Base-by-base conservation (phyloP, 2,329 filamentous ascomycete genomes). In the Penicillium sp. region DNA sequence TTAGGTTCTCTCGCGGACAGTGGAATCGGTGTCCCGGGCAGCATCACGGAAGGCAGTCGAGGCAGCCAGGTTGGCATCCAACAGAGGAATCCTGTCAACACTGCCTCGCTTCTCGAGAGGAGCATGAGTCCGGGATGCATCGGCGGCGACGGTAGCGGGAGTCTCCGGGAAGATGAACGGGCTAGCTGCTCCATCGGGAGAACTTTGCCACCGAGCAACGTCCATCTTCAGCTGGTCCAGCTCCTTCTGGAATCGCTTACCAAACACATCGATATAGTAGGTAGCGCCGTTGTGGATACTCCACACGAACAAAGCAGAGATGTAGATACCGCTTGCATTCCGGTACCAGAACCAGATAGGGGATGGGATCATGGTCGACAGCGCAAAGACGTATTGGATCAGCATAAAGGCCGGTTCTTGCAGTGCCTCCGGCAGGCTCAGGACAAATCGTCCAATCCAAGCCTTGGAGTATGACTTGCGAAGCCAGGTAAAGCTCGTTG, bases 211-310 rank as follows among this genome's bases (percentile, higher is more conserved):
- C 72, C 91, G 93, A 46, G 88, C 84, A 9, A 99, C 92, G 70
- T 99, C 95, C 54, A 86, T 86, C 76, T 90, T 93, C 78, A 99
- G 84, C 52, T 88, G 84, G 72, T 99, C 93, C 13, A 99, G 82
- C 74, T 99, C 95, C 71, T 93, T 96, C 79, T 99, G 91, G 81
- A 99, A 98, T 2, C 93, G 87, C 68, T 90, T 96, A 53, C 96
- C 95, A 72, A 98, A 99, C 1, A 98, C 91, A 68, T 99, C 95
- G 69, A 99, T 98, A 76, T 99, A 99, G 75, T 90, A 99, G 0
- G 93, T 98, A 19, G 95, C 91, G 31, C 95, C 95, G 67, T 99
- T 99, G 79, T 97, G 96, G 55, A 97, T 89, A 66, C 91, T 96
- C 92, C 93, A 97, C 44, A 86, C 82, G 70, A 99, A 98, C n/a